Evolutionary conservation across 805 yeast genomes (phyloP).

Genomic region (Hanseniaspora nectarophila): DNA sequence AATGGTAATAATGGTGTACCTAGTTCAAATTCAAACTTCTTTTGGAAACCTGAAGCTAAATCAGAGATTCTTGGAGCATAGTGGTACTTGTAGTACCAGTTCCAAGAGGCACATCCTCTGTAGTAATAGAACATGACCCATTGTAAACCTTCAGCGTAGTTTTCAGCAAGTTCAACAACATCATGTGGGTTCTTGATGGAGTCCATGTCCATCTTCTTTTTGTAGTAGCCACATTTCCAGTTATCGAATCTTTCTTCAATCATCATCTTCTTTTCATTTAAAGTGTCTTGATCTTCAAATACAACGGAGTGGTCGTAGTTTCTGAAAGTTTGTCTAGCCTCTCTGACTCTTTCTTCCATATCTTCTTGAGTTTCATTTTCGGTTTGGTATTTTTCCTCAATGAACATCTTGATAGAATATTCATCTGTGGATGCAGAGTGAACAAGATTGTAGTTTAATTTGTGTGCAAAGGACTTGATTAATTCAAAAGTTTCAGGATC

Average conservation of each 20-base stretch:
- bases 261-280: constrained; percentile 42
- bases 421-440: constrained; percentile 48
- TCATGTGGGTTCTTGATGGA: constrained; percentile 45
- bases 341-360: constrained; percentile 39
- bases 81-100: constrained; percentile 83
- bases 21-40: constrained; percentile 47
- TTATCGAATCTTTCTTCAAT: constrained; percentile 61
- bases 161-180: constrained; percentile 54
- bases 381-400: constrained; percentile 32
- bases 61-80: constrained; percentile 93
- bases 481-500: constrained; percentile 45
- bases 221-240: constrained; percentile 83
- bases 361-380: constrained; percentile 60
- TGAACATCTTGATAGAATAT: constrained; percentile 51
- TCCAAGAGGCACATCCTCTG: constrained; percentile 87
- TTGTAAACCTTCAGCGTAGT: constrained; percentile 87
- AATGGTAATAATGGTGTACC: constrained; percentile 83
- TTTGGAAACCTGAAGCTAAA: constrained; percentile 57
- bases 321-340: constrained; percentile 44
- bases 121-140: constrained; percentile 93
- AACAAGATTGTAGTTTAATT: constrained; percentile 51
- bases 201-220: constrained; percentile 62
- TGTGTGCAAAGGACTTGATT: constrained; percentile 51
- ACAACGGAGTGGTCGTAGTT: constrained; percentile 50
- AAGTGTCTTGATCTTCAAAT: constrained; percentile 46